These are phyloP conservation scores for Xylaria telfairii DNA, from an alignment of 495 filamentous ascomycete genomes.

Conservation along the genomic window DNA sequence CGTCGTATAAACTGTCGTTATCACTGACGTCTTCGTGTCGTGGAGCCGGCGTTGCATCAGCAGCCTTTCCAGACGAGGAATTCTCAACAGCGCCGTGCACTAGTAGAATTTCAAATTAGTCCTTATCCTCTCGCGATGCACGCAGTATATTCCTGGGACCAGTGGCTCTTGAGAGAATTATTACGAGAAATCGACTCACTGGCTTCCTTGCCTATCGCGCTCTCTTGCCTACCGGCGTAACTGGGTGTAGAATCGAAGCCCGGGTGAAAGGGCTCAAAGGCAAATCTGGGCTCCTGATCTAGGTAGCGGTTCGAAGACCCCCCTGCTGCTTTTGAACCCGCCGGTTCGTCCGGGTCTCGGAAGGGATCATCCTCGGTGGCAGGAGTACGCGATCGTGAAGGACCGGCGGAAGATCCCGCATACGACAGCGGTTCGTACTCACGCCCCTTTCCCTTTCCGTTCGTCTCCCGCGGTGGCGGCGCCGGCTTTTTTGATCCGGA, in stretches of 20 bases:
- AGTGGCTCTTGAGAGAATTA: not conserved
- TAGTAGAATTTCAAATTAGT: constrained; percentile 12
- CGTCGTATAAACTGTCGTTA: constrained; percentile 29
- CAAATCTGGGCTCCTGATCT: constrained; percentile 38
- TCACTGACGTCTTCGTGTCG: constrained; percentile 11
- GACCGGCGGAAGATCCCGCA: constrained; percentile 39
- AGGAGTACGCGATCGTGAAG: constrained; percentile 45
- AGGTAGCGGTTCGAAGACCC: constrained; percentile 31
- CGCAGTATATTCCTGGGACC: not conserved
- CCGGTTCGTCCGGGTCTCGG: constrained; percentile 46
- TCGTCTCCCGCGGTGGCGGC: constrained; percentile 37
- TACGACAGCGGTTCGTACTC: constrained; percentile 30
- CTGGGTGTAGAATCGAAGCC: constrained; percentile 50
- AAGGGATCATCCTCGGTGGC: constrained; percentile 53
- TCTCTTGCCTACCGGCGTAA: constrained; percentile 45
- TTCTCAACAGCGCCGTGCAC: constrained; percentile 27
- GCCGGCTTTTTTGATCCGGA: constrained; percentile 21
- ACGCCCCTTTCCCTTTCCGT: constrained; percentile 52
- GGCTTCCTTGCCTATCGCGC: constrained; percentile 40
- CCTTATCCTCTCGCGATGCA: not conserved
- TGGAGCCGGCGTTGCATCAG: not conserved
- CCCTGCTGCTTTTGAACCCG: constrained; percentile 32
- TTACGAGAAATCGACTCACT: constrained; percentile 41
- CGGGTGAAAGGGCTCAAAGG: constrained; percentile 60
- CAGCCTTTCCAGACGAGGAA: constrained; percentile 7